Evolutionary conservation across 305 asterid species (phyloP).

Genomic region (Ilex paraguariensis): DNA sequence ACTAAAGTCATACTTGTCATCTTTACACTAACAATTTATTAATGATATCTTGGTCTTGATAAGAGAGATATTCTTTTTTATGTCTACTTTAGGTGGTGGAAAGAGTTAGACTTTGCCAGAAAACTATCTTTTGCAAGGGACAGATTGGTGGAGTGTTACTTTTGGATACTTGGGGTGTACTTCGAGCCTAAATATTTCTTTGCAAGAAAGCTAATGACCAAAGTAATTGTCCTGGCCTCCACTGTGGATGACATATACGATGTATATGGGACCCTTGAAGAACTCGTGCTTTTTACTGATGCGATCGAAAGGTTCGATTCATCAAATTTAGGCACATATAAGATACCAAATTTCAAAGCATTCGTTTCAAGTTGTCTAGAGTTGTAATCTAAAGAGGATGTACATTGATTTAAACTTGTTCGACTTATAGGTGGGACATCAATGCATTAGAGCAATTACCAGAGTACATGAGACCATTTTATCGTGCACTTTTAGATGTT

Average conservation of each 20-base stretch:
- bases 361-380: no score
- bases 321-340: background rate
- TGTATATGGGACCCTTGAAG: slow-evolving; percentile 1
- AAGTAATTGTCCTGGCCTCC: background rate
- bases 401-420: background rate
- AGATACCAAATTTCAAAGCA: no score
- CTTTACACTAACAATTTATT: no score
- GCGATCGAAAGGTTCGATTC: background rate
- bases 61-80: no score
- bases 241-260: background rate
- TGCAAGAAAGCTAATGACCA: background rate
- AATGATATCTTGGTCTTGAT: no score
- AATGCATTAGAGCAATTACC: background rate
- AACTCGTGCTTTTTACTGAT: background rate
- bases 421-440: background rate
- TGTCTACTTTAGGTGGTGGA: slow-evolving; percentile 1
- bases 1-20: no score
- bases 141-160: background rate
- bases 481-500: background rate
- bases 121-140: background rate
- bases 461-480: background rate
- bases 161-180: background rate
- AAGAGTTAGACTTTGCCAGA: background rate
- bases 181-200: background rate
- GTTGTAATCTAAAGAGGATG: no score